These are phyloP conservation scores for Amanita pallidorosea DNA, from an alignment of 768 basidiomycete species.

Conservation along the genomic window DNA sequence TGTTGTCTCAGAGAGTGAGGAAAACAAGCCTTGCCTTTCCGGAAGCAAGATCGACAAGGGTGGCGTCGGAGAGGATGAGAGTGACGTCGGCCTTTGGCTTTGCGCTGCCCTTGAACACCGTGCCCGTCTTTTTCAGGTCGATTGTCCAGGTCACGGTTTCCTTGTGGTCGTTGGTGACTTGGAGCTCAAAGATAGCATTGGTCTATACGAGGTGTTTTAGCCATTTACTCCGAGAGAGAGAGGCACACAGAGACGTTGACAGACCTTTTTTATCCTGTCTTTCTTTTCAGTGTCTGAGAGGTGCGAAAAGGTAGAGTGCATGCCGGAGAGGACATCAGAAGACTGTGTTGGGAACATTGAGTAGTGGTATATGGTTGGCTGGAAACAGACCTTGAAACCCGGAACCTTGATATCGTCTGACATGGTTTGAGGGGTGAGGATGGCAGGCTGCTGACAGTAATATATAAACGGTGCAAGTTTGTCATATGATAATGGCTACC, in stretches of 20 bases:
- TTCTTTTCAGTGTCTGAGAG: slow-evolving; percentile 54
- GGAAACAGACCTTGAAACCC: slow-evolving; percentile 56
- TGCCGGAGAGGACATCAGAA: slow-evolving; percentile 50
- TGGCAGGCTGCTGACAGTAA: not conserved
- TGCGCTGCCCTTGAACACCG: slow-evolving; percentile 63
- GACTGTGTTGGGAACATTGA: slow-evolving; percentile 28
- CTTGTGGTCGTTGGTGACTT: slow-evolving; percentile 62
- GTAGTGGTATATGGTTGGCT: not conserved
- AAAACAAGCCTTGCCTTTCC: slow-evolving; percentile 57
- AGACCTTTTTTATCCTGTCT: slow-evolving; percentile 66
- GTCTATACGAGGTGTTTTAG: slow-evolving; percentile 31
- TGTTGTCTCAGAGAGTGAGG: no score
- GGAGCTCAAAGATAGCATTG: slow-evolving; percentile 82
- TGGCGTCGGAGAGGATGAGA: slow-evolving; percentile 68
- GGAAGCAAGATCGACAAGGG: slow-evolving; percentile 56
- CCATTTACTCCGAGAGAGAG: slow-evolving; percentile 1
- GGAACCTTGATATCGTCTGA: slow-evolving; percentile 57
- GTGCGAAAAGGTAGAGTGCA: slow-evolving; percentile 40
- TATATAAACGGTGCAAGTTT: not conserved
- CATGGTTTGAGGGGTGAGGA: slow-evolving; percentile 28
- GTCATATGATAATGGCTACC: slow-evolving; percentile 1
- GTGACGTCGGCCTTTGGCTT: slow-evolving; percentile 77
- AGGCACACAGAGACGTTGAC: not conserved
- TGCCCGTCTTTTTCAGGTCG: slow-evolving; percentile 80
- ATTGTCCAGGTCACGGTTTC: slow-evolving; percentile 81